Evolutionary conservation across 176 grass and related monocot genomes (phyloP).

Genomic region (Stipa capillata): DNA sequence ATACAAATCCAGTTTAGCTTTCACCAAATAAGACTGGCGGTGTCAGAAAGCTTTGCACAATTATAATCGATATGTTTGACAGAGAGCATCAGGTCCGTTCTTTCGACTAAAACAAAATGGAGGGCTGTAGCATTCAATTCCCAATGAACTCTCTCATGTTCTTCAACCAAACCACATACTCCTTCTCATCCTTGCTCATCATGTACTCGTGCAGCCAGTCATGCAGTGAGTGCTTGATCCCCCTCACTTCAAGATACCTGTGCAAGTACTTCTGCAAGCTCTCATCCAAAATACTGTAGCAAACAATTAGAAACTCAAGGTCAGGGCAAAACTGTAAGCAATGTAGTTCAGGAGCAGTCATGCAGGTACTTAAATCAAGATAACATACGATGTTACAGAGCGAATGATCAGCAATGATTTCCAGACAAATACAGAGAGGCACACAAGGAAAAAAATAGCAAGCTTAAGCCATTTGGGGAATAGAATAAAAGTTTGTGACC

Average conservation of each 20-base stretch:
- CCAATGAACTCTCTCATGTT: constrained; percentile 76
- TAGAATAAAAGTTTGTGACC: not conserved
- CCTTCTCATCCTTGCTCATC: constrained; percentile 83
- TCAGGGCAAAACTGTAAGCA: not conserved
- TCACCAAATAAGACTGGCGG: not conserved
- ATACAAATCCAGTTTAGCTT: not conserved
- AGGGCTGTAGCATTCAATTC: constrained; percentile 18
- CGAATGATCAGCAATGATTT: too few species aligned
- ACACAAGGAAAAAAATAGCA: not conserved
- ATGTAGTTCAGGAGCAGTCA: not conserved
- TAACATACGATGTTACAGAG: too few species aligned
- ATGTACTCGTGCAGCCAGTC: constrained; percentile 75
- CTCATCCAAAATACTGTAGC: constrained; percentile 63
- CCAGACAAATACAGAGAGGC: too few species aligned
- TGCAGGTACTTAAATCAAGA: too few species aligned
- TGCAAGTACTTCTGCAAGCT: constrained; percentile 65
- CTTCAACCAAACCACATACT: constrained; percentile 83
- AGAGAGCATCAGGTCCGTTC: not conserved
- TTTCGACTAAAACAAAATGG: not conserved
- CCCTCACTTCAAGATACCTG: constrained; percentile 77
- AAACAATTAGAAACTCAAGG: not conserved
- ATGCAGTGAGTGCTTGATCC: constrained; percentile 55
- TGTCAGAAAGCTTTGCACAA: not conserved
- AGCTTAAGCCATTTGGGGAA: not conserved
- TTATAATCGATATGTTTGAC: constrained; percentile 2